Evolutionary conservation across 129 eudicot species (phyloP).

Genomic region (Artemisia tridentata): DNA sequence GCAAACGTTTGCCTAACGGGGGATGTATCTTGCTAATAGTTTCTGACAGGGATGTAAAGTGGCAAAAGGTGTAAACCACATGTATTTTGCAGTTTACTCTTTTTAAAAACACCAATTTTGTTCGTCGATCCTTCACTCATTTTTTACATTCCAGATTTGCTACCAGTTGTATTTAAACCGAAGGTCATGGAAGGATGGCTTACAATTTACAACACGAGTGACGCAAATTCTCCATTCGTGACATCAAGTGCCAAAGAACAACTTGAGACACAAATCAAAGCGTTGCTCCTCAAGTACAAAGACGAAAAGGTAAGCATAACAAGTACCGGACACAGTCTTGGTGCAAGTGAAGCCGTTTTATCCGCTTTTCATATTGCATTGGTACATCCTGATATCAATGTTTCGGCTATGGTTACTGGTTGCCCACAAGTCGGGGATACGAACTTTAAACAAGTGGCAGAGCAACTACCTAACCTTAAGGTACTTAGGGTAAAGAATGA

Average conservation of each 20-base stretch:
- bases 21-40: no score
- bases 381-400: conserved; percentile 10
- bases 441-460: conserved; percentile 14
- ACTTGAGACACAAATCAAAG: conserved; percentile 9
- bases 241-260: conserved; percentile 32
- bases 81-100: no score
- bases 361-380: conserved; percentile 30
- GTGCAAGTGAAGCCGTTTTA: conserved; percentile 25
- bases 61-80: no score
- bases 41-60: no score
- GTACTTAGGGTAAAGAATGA: conserved; percentile 20
- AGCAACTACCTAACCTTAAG: conserved; percentile 29
- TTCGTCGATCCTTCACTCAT: no score
- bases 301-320: conserved; percentile 32
- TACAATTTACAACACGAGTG: conserved; percentile 22
- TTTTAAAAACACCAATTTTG: background rate
- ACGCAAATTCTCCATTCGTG: conserved; percentile 18
- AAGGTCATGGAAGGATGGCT: conserved; percentile 30
- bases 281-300: conserved; percentile 13
- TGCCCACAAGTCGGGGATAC: conserved; percentile 30
- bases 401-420: conserved; percentile 17
- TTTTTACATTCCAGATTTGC: background rate
- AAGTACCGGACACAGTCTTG: conserved; percentile 33
- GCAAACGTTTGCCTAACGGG: no score
- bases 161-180: conserved; percentile 3